A percentile compares a stretch with the other conserved stretches of the same genome.
Conservation (phyloP, 176 grass and related monocot species). For the Carex kokanica region DNA sequence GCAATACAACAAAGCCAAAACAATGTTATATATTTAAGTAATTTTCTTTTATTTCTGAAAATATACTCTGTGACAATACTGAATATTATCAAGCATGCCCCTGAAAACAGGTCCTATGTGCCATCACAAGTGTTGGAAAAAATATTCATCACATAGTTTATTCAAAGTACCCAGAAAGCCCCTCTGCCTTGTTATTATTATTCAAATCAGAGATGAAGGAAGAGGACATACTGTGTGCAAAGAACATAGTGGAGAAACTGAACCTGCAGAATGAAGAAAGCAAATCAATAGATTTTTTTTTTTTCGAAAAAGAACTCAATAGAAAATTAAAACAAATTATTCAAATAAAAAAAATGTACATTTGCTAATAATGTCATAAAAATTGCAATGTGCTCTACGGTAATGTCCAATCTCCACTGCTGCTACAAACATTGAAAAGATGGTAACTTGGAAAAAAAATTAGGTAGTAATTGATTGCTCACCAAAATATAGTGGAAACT, state of each 20-base stretch:
- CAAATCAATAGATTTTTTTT: slow-evolving; percentile 9
- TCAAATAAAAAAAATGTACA: neutral
- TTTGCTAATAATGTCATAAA: neutral
- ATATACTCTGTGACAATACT: too few species aligned
- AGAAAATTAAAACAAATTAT: neutral
- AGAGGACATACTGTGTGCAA: too few species aligned
- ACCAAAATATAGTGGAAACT: slow-evolving; percentile 69
- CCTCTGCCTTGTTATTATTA: too few species aligned
- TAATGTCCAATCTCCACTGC: neutral
- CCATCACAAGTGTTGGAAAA: too few species aligned
- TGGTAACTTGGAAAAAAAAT: neutral
- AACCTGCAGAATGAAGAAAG: slow-evolving; percentile 57
- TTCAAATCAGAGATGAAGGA: too few species aligned
- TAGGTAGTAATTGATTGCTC: slow-evolving; percentile 12
- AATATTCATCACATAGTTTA: too few species aligned
- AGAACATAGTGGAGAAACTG: slow-evolving; percentile 96
- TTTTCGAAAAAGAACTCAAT: neutral
- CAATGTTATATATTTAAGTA: neutral
- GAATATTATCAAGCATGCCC: too few species aligned
- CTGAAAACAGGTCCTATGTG: too few species aligned
- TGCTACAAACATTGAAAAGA: slow-evolving; percentile 11
- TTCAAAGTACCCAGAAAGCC: too few species aligned
- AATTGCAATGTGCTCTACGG: neutral
- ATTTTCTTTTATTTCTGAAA: neutral
- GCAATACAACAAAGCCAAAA: slow-evolving; percentile 4